A percentile compares a stretch with the other conserved stretches of the same genome.
Evolutionary conservation across 805 yeast species (phyloP).

Genomic region (Saccharomycopsis capsularis): DNA sequence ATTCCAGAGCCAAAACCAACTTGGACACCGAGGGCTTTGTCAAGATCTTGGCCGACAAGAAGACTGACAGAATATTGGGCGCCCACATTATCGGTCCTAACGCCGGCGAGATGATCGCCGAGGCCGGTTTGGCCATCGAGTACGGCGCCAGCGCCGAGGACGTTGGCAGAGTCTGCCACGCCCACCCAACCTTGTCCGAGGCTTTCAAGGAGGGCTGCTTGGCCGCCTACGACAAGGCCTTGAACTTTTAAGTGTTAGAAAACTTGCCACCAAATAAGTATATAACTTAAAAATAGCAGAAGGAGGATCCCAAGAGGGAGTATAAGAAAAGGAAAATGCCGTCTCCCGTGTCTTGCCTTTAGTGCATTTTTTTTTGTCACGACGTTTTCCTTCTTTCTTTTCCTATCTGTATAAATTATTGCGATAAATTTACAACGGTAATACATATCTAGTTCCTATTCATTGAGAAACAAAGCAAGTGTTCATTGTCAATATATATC

Average conservation of each 20-base stretch:
- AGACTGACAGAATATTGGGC: slow-evolving; percentile 94
- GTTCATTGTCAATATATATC: too few relatives aligned
- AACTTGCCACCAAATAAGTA: too few relatives aligned
- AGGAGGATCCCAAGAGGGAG: too few relatives aligned
- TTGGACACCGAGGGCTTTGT: slow-evolving; percentile 96
- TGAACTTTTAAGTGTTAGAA: slow-evolving; percentile 75
- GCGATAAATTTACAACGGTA: too few relatives aligned
- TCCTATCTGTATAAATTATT: too few relatives aligned
- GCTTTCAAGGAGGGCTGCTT: slow-evolving; percentile 98
- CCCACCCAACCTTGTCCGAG: slow-evolving; percentile 97
- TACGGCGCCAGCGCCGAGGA: slow-evolving; percentile 99
- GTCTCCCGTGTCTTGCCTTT: too few relatives aligned
- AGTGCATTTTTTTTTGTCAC: too few relatives aligned
- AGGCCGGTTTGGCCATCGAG: slow-evolving; percentile 94
- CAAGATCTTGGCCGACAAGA: slow-evolving; percentile 91
- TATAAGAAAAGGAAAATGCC: too few relatives aligned
- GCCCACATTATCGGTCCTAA: slow-evolving; percentile 96
- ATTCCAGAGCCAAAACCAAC: slow-evolving; percentile 99
- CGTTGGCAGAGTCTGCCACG: slow-evolving; percentile 94
- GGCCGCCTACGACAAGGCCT: slow-evolving; percentile 85
- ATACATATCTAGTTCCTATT: too few relatives aligned
- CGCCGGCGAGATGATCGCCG: slow-evolving; percentile 99
- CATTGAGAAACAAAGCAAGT: too few relatives aligned
- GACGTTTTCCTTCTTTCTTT: too few relatives aligned
- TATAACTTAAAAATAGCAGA: too few relatives aligned